These are phyloP conservation scores for Ceratobasidium sp. DNA, from an alignment of 1,284 basidiomycete genomes.

Conservation along the genomic window DNA sequence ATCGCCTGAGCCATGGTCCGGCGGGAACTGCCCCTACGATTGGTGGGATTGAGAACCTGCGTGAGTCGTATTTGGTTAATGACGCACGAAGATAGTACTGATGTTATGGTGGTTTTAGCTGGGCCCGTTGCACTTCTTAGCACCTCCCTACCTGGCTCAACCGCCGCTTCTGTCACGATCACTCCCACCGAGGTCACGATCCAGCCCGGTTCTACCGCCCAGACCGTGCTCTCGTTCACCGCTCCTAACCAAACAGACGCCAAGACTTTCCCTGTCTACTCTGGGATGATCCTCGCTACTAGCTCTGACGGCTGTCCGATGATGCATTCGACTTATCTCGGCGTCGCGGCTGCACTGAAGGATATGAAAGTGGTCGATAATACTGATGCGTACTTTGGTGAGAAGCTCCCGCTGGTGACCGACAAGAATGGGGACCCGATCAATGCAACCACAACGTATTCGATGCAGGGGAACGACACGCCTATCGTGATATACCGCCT, in stretches of 20 bases:
- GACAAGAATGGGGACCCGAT: constrained; percentile 1
- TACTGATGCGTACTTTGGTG: constrained; percentile 45
- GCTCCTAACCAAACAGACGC: constrained; percentile 54
- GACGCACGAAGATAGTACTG: too few relatives aligned
- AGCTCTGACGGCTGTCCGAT: constrained; percentile 39
- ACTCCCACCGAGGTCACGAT: constrained; percentile 52
- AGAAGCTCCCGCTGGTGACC: constrained; percentile 40
- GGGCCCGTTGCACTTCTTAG: constrained; percentile 54
- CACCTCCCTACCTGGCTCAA: too few relatives aligned
- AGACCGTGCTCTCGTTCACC: constrained; percentile 53
- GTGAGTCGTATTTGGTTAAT: constrained; percentile 49
- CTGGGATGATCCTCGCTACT: constrained; percentile 51
- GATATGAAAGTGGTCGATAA: constrained; percentile 56
- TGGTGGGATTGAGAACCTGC: constrained; percentile 53
- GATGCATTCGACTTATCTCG: constrained; percentile 51
- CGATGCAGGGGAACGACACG: constrained; percentile 50
- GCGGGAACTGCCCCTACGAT: constrained; percentile 62
- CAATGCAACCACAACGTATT: constrained; percentile 50
- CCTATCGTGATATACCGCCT: constrained; percentile 52
- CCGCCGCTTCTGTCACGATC: constrained; percentile 53
- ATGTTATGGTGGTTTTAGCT: too few relatives aligned
- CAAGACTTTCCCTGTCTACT: constrained; percentile 56
- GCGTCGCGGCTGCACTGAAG: constrained; percentile 58
- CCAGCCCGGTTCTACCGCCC: constrained; percentile 50
- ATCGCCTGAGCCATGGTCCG: constrained; percentile 53